Percentiles rank a stretch among this genome's conserved stretches.
Conservation (phyloP, 305 asterid genomes). For the Solanum hybrid region DNA sequence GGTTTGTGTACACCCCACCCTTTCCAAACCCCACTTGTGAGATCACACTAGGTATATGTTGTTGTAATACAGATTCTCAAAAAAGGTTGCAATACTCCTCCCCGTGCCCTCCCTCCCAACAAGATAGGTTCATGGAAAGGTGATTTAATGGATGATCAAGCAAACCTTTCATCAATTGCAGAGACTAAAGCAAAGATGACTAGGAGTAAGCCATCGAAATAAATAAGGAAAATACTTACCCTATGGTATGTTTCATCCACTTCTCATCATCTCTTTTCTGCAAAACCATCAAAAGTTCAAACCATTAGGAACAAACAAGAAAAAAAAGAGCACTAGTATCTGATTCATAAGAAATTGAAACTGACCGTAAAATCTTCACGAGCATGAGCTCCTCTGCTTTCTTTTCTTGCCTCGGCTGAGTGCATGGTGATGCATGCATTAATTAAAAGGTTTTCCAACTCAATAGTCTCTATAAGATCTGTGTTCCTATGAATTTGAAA, state of each 20-base stretch:
- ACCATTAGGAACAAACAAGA: slow-evolving; percentile 4
- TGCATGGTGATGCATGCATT: slow-evolving; percentile 96
- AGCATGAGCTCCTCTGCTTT: slow-evolving; percentile 99
- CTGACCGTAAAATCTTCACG: slow-evolving; percentile 96
- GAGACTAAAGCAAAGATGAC: background rate
- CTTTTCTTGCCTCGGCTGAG: slow-evolving; percentile 98
- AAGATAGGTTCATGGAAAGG: background rate
- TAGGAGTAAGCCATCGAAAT: background rate
- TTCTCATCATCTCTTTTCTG: slow-evolving; percentile 90
- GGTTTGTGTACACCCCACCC: background rate
- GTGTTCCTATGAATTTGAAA: slow-evolving; percentile 55
- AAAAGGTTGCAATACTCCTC: background rate
- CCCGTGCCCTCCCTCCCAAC: background rate
- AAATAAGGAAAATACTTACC: slow-evolving; percentile 37
- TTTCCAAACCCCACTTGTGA: background rate
- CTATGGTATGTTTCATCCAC: slow-evolving; percentile 90
- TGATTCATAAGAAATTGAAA: background rate
- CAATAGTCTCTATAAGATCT: slow-evolving; percentile 87
- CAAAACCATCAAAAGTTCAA: slow-evolving; percentile 15
- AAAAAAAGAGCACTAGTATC: background rate
- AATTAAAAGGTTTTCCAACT: slow-evolving; percentile 87
- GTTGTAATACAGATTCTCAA: background rate
- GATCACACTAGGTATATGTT: background rate
- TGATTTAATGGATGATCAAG: background rate
- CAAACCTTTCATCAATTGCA: background rate